Evolutionary conservation across 78 protist species (phyloP).

Genomic region (Dictyostelium intermedium): DNA sequence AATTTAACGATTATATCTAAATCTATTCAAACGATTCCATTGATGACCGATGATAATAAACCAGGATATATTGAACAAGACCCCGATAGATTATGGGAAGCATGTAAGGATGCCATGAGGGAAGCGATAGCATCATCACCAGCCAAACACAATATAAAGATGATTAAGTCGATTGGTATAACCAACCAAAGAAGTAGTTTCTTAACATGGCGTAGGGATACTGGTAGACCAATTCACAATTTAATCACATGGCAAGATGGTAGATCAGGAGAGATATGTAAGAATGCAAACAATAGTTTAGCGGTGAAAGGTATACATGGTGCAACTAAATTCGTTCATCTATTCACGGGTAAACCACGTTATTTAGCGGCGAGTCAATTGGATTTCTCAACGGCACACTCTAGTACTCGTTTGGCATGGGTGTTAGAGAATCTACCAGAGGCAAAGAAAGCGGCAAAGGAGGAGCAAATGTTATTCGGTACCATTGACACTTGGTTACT

Average conservation of each 20-base stretch:
- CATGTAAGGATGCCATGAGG: constrained; percentile 32
- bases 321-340: constrained; percentile 55
- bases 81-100: constrained; percentile 60
- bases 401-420: constrained; percentile 66
- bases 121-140: constrained; percentile 49
- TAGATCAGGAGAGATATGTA: constrained; percentile 40
- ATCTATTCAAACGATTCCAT: constrained; percentile 33
- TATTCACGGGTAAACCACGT: constrained; percentile 65
- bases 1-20: constrained; percentile 20
- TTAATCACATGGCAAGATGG: constrained; percentile 79
- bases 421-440: constrained; percentile 48
- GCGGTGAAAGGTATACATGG: constrained; percentile 75
- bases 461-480: constrained; percentile 66
- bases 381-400: constrained; percentile 61
- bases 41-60: constrained; percentile 51
- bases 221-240: constrained; percentile 69
- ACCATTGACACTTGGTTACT: constrained; percentile 79
- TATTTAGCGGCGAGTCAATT: constrained; percentile 35
- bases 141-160: not conserved
- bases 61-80: constrained; percentile 69
- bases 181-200: constrained; percentile 60
- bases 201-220: constrained; percentile 61
- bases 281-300: constrained; percentile 3
- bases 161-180: constrained; percentile 24
- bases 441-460: constrained; percentile 51